These are phyloP conservation scores for Xylaria sp. DNA, from an alignment of 2,329 filamentous ascomycete genomes.

Conservation along the genomic window DNA sequence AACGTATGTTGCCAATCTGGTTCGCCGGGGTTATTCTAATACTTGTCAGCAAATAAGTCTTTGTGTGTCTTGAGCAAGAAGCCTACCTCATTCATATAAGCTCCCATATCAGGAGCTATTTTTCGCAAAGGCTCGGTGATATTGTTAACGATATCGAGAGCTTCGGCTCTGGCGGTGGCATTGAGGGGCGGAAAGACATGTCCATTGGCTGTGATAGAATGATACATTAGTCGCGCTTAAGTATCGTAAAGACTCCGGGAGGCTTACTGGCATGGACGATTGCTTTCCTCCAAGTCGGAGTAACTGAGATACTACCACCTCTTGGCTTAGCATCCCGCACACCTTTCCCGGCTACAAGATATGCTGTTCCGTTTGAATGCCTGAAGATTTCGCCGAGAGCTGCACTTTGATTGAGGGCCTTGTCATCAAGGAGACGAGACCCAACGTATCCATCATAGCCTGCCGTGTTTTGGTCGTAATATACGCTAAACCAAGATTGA, in stretches of 20 bases:
- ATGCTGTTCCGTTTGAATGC: conserved; percentile 49
- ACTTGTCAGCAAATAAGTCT: conserved; percentile 4
- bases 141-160: conserved; percentile 44
- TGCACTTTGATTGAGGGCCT: conserved; percentile 50
- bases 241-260: background rate
- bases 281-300: conserved; percentile 62
- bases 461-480: conserved; percentile 51
- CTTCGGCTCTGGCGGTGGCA: conserved; percentile 43
- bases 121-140: conserved; percentile 52
- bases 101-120: conserved; percentile 54
- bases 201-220: conserved; percentile 43
- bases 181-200: conserved; percentile 50
- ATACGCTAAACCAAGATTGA: conserved; percentile 51
- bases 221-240: conserved; percentile 24
- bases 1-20: conserved; percentile 54
- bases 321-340: conserved; percentile 56
- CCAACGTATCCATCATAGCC: conserved; percentile 53
- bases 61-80: background rate
- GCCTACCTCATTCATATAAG: conserved; percentile 59
- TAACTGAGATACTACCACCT: conserved; percentile 59
- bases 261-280: conserved; percentile 55
- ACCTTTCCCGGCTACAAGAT: conserved; percentile 57
- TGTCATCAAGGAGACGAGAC: conserved; percentile 57
- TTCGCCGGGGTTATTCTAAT: conserved; percentile 52
- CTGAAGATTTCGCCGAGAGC: conserved; percentile 53